phyloP scores from a whole-genome alignment of 345 rosid genomes.

The Cochlearia excelsa region DNA sequence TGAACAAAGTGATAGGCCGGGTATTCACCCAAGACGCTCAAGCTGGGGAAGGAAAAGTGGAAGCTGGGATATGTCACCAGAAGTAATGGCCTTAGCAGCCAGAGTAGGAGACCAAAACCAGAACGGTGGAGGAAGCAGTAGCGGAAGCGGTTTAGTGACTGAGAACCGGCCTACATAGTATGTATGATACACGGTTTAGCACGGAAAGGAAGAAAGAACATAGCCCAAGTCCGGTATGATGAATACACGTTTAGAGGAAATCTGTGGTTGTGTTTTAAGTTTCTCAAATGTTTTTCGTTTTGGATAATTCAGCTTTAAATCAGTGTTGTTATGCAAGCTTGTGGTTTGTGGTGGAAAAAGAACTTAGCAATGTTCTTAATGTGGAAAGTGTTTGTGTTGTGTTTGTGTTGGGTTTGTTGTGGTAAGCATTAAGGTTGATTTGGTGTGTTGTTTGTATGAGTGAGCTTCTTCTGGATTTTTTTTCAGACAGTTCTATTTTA shows the following conservation, averaged over 20 bases:
- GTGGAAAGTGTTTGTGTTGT: slow-evolving; percentile 31
- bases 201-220: slow-evolving; percentile 23
- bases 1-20: slow-evolving; percentile 59
- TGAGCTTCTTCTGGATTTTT: slow-evolving; percentile 38
- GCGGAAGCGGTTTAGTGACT: slow-evolving; percentile 43
- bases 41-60: slow-evolving; percentile 74
- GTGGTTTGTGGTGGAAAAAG: slow-evolving; percentile 21
- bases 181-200: slow-evolving; percentile 28
- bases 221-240: slow-evolving; percentile 16
- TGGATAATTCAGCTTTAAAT: slow-evolving; percentile 22
- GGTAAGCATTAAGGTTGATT: slow-evolving; percentile 34
- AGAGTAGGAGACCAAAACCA: slow-evolving; percentile 80
- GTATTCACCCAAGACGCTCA: slow-evolving; percentile 69
- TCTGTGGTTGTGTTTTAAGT: background rate
- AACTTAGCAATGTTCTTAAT: slow-evolving; percentile 26
- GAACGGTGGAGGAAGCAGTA: slow-evolving; percentile 59
- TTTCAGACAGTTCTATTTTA: slow-evolving; percentile 26
- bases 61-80: slow-evolving; percentile 82
- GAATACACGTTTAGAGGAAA: slow-evolving; percentile 31
- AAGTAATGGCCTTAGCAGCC: slow-evolving; percentile 86
- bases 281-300: slow-evolving; percentile 21
- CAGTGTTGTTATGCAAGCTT: slow-evolving; percentile 26
- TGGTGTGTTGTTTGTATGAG: slow-evolving; percentile 47
- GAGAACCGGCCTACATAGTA: slow-evolving; percentile 54
- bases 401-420: slow-evolving; percentile 31